Evolutionary conservation across 345 rosid species (phyloP).

Genomic region (Brassica incana): DNA sequence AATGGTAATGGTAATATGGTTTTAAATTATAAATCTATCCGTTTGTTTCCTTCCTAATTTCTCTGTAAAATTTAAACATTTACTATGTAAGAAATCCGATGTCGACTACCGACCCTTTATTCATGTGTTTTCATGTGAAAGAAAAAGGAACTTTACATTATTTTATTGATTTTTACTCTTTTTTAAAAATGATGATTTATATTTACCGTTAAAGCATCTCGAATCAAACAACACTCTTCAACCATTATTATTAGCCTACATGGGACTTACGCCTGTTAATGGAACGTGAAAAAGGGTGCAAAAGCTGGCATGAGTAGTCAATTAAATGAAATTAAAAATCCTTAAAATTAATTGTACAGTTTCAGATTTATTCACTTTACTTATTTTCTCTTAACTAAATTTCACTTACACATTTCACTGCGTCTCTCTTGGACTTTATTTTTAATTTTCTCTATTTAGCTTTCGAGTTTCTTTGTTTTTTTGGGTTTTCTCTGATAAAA

Average conservation of each 20-base stretch:
- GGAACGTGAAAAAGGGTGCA: slow-evolving; percentile 29
- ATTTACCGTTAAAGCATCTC: slow-evolving; percentile 38
- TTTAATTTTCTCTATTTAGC: background rate
- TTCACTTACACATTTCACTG: slow-evolving; percentile 25
- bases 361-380: background rate
- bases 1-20: slow-evolving; percentile 23
- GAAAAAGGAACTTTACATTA: slow-evolving; percentile 32
- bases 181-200: slow-evolving; percentile 7
- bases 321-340: background rate
- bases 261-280: background rate
- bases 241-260: background rate
- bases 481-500: background rate
- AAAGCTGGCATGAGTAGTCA: slow-evolving; percentile 28
- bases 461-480: background rate
- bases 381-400: background rate
- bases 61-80: slow-evolving; percentile 25
- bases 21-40: slow-evolving; percentile 11
- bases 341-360: background rate
- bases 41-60: background rate
- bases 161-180: background rate
- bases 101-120: slow-evolving; percentile 2
- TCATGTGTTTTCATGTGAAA: slow-evolving; percentile 38
- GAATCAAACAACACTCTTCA: slow-evolving; percentile 16
- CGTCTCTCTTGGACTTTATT: background rate
- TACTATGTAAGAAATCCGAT: slow-evolving; percentile 19